Evolutionary conservation across 805 yeast genomes (phyloP), one percentile per base, ranked within the genome.

Genomic region (Myxozyma geophila): DNA sequence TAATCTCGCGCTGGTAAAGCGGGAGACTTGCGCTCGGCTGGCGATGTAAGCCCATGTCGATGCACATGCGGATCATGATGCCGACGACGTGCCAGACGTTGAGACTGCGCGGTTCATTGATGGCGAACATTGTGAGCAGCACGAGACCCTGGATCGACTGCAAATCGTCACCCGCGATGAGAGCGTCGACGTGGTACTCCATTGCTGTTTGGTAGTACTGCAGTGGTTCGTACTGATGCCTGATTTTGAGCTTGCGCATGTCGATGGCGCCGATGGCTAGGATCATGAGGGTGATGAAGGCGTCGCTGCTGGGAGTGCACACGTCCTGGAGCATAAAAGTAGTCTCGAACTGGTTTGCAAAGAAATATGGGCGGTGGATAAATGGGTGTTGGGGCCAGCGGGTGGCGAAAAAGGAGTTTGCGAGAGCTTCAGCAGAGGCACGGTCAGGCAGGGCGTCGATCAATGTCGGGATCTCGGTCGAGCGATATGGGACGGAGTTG

Each of bases 1-100:
- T 81, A 72, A 89, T 91, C 66, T 92, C 92, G 75, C 89, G 96
- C 78, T 87, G 92, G 66, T 85, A 80, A 4, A 90, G 92, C 0
- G 93, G 50, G 8, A 49, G 40, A 13, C 33, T 15, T 12, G 17
- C 36, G 36, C 55, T 52, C 7, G 62, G 62, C 23, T 62, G 51
- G 3, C 59, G 64, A 36, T 57, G 64, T 7, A 61, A 40, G 2
- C 63, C 63, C 58, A 61, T 39, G 13, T 59, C 66, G 37, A 62
- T 54, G 37, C 66, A 62, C 60, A 54, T 44, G 21, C 66, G 59
- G 40, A 59, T 47, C 50, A 46, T 47, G 35, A 59, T 43, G 3
- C 66, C 66, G n/a, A 58, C 63, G 19, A 46, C 59, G 17, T 62
- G 66, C 66, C 66, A 62, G 12, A 62, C 58, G 33, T 58, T 62